Conservation (phyloP, 2,329 filamentous ascomycete species). For the Colletotrichum agaves region DNA sequence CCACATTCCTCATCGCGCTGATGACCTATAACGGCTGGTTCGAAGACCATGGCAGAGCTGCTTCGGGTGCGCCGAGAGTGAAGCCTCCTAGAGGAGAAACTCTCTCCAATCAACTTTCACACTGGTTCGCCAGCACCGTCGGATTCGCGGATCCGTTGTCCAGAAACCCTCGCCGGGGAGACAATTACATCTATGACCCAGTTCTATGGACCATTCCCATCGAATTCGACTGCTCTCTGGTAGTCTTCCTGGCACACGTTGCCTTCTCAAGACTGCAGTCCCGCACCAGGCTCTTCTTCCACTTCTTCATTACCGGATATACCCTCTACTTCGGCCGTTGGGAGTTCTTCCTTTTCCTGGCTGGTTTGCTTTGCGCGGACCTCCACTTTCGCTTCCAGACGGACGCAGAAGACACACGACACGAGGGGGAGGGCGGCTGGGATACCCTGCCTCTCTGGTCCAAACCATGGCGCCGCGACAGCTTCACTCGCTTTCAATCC, state of each 20-base stretch:
- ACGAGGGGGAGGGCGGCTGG: neutral
- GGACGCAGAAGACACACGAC: neutral
- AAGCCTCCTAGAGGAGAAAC: slow-evolving; percentile 40
- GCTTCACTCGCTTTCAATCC: slow-evolving; percentile 6
- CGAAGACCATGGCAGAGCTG: neutral
- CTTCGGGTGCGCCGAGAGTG: neutral
- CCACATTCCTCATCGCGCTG: slow-evolving; percentile 59
- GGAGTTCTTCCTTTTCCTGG: slow-evolving; percentile 32
- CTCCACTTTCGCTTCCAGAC: slow-evolving; percentile 46
- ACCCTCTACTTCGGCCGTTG: slow-evolving; percentile 41
- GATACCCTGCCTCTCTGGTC: neutral
- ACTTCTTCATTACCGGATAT: slow-evolving; percentile 55
- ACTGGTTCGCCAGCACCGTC: slow-evolving; percentile 60
- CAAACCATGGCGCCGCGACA: neutral
- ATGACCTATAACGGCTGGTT: slow-evolving; percentile 55
- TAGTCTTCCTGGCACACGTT: slow-evolving; percentile 64
- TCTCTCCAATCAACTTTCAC: slow-evolving; percentile 52
- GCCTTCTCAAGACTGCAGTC: slow-evolving; percentile 59
- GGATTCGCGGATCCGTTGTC: slow-evolving; percentile 61
- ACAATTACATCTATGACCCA: slow-evolving; percentile 57
- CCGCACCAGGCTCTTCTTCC: slow-evolving; percentile 52
- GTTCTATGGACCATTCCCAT: slow-evolving; percentile 73
- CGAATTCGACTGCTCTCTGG: slow-evolving; percentile 67
- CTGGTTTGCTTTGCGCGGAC: slow-evolving; percentile 10
- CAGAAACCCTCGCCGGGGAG: slow-evolving; percentile 49